phyloP scores from a whole-genome alignment of 306 rosid species.

The Vigna nakashimae region DNA sequence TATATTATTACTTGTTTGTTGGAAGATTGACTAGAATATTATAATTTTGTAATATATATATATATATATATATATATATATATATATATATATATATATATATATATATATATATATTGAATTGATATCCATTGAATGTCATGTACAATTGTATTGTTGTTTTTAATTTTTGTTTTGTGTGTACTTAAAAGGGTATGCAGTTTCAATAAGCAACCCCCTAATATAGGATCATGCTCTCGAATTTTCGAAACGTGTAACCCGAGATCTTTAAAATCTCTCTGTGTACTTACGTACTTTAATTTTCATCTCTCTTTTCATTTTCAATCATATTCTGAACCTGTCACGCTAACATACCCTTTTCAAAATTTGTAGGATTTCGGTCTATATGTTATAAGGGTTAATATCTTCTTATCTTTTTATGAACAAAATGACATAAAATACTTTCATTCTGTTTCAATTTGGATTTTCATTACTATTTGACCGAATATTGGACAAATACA shows the following conservation, averaged over 20 bases:
- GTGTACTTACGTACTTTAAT: background rate
- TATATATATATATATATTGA: background rate
- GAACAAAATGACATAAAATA: background rate
- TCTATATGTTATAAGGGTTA: background rate
- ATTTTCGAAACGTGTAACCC: background rate
- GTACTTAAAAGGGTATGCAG: background rate
- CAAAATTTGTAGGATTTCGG: background rate
- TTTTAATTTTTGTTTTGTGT: background rate
- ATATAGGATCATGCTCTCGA: background rate
- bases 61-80: no score
- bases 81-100: no score
- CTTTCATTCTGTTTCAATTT: background rate
- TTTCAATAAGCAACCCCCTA: background rate
- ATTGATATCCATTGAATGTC: background rate
- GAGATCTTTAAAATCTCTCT: conserved; percentile 8
- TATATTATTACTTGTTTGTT: background rate
- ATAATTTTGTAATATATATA: background rate
- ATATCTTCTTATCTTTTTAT: background rate
- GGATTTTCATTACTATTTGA: background rate
- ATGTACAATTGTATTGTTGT: no score
- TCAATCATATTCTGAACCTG: conserved; percentile 1
- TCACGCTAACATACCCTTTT: background rate
- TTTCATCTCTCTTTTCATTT: background rate
- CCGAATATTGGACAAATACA: background rate
- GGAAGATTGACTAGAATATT: background rate